Base-by-base conservation (phyloP, 306 rosid genomes). In the Dalbergia cochinchinensis region DNA sequence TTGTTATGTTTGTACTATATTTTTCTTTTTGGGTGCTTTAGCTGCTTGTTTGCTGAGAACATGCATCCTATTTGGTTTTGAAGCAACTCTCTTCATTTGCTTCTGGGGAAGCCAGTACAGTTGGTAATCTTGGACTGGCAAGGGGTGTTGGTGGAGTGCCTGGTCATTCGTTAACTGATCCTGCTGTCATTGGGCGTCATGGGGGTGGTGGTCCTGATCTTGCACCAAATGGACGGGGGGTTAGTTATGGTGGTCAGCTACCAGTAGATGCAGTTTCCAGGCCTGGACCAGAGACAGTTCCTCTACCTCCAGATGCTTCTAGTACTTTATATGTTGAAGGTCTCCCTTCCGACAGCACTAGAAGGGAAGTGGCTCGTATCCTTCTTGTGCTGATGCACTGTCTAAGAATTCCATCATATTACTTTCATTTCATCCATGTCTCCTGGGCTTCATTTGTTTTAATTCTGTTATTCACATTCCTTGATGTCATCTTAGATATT, bases 321-420 rank as follows among this genome's bases (percentile, higher is more conserved):
- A 91, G 85, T 84, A 94, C 98, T 64, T 86, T 94, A 71, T 94
- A 94, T 74, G 92, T 92, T 83, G 97, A 94, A 89, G 97, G 98
- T 63, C 96, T 94, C 74, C 98, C 98, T 75, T 68, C 94, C 59
- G 97, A 94, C 85, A 84, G 94, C 85, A 82, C 92, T 7, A 88
- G 84, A 83, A 82, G 98, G 66, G 98, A 94, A 85, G 98, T 92
- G 71, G 93, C 98, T 59, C 96, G 91, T 94, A 94, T 90, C 98
- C 92, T 89, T 92, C 79, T 69, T 34, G 58, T 76, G 60, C 63
- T 20, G 65, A 54, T 60, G 50, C 42, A 60, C 78, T 79, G 69
- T 55, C 15, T 54, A 33, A 48, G 65, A 71, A 11, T 78, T 76
- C 19, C 54, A 15, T 48, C 11, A 9, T 71, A 35, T 37, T 74